Percentiles rank a stretch among this genome's conserved stretches.
Conservation (phyloP, 305 asterid species). For the Fraxinus dipetala region DNA sequence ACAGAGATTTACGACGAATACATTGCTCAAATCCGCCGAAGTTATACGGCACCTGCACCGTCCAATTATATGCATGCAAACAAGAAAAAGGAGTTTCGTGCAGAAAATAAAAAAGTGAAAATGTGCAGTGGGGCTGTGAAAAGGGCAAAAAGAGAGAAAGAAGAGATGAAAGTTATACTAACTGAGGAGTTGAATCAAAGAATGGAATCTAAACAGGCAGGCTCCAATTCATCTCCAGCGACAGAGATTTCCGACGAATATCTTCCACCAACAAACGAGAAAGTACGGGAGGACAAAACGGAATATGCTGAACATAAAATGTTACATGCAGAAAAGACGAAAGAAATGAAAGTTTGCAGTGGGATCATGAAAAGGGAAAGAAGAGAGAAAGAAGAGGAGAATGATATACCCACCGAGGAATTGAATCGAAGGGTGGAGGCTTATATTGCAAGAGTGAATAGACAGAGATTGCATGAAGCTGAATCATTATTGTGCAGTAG, state of each 20-base stretch:
- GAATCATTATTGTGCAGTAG: neutral
- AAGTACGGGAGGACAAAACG: neutral
- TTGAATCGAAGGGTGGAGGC: conserved; percentile 29
- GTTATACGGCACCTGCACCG: neutral
- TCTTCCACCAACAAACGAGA: neutral
- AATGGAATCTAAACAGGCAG: conserved; percentile 13
- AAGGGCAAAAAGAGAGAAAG: neutral
- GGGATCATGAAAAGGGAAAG: neutral
- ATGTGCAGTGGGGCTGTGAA: neutral
- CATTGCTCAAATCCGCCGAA: neutral
- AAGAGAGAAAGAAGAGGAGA: neutral
- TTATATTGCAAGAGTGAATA: conserved; percentile 31
- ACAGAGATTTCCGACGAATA: neutral
- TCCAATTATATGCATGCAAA: neutral
- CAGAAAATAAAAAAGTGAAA: neutral
- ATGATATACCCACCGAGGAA: conserved; percentile 9
- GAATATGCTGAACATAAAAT: neutral
- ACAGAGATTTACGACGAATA: neutral
- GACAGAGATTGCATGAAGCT: conserved; percentile 29
- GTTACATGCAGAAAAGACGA: neutral
- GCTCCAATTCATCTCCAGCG: neutral
- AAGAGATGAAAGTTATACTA: neutral
- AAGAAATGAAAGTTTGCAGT: neutral
- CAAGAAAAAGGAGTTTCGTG: neutral
- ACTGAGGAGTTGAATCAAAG: conserved; percentile 21